Percentiles rank a stretch among this genome's conserved stretches.
These are phyloP conservation scores for Aspergillus cristatus DNA, from an alignment of 495 filamentous ascomycete species.

Conservation along the genomic window DNA sequence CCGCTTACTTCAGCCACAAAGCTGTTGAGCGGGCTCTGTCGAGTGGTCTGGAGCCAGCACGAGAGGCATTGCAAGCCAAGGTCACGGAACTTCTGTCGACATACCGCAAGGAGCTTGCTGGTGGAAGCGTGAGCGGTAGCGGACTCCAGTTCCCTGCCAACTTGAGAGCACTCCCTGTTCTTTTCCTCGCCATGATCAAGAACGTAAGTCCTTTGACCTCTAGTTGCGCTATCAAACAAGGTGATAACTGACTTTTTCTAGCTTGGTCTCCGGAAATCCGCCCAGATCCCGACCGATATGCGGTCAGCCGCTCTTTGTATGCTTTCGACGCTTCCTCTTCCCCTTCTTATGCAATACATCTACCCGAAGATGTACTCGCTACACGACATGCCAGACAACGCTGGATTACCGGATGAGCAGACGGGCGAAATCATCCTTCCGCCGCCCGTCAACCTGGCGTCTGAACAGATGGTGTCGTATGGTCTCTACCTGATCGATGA, in stretches of 20 bases:
- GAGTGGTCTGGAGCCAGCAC: conserved; percentile 78
- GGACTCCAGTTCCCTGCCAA: conserved; percentile 93
- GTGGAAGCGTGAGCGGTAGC: conserved; percentile 86
- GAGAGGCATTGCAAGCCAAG: conserved; percentile 84
- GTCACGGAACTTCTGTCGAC: conserved; percentile 87
- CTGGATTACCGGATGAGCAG: conserved; percentile 72
- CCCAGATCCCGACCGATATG: conserved; percentile 94
- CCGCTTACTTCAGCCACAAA: conserved; percentile 94
- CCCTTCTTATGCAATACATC: conserved; percentile 92
- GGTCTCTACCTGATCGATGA: conserved; percentile 98
- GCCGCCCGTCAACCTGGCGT: conserved; percentile 76
- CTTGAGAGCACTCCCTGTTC: conserved; percentile 71
- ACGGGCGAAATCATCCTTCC: conserved; percentile 85
- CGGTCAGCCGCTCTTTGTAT: conserved; percentile 87
- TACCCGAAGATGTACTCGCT: conserved; percentile 90
- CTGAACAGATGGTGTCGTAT: conserved; percentile 77
- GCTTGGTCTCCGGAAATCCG: conserved; percentile 88
- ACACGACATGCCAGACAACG: conserved; percentile 96
- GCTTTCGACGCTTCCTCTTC: conserved; percentile 84
- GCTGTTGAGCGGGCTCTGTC: conserved; percentile 85
- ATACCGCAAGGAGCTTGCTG: conserved; percentile 93
- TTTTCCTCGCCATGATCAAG: conserved; percentile 93
- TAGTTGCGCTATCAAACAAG: not conserved
- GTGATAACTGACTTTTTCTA: conserved; percentile 25
- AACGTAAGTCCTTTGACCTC: conserved; percentile 48